These are phyloP conservation scores for Przewalskia tangutica DNA, from an alignment of 257 asterid species.

Conservation along the genomic window DNA sequence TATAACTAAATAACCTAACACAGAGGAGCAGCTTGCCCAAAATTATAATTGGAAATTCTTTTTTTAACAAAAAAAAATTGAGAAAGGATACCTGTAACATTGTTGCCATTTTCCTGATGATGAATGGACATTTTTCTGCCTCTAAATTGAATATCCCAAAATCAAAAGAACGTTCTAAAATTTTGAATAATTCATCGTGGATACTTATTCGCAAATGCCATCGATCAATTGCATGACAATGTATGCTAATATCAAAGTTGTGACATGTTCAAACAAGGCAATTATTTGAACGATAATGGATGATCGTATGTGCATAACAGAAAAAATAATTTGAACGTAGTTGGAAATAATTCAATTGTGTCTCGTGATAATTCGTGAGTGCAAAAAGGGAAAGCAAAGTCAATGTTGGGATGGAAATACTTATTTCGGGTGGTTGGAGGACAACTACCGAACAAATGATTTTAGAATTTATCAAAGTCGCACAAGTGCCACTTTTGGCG, in stretches of 20 bases:
- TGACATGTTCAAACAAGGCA: neutral
- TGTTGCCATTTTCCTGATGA: slow-evolving; percentile 15
- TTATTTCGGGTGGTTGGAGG: neutral
- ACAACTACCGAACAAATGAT: neutral
- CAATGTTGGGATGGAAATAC: neutral
- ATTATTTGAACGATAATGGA: neutral
- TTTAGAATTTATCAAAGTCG: neutral
- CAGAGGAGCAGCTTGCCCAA: too few species aligned
- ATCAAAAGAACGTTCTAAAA: neutral
- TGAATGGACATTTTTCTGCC: slow-evolving; percentile 14
- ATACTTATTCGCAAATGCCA: neutral
- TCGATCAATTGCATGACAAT: neutral
- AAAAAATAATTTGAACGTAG: neutral
- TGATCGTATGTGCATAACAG: neutral
- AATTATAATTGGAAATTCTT: neutral
- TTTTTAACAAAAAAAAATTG: too few species aligned
- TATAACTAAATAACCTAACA: neutral
- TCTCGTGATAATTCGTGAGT: neutral
- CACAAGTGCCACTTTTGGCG: neutral
- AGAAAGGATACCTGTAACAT: slow-evolving; percentile 13
- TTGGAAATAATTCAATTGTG: neutral
- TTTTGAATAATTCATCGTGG: neutral
- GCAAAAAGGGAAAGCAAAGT: neutral
- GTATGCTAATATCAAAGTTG: neutral
- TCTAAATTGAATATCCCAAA: slow-evolving; percentile 2